Conservation (phyloP, 192 early-diverging fungal genomes). For the Dimargaris xerosporica region DNA sequence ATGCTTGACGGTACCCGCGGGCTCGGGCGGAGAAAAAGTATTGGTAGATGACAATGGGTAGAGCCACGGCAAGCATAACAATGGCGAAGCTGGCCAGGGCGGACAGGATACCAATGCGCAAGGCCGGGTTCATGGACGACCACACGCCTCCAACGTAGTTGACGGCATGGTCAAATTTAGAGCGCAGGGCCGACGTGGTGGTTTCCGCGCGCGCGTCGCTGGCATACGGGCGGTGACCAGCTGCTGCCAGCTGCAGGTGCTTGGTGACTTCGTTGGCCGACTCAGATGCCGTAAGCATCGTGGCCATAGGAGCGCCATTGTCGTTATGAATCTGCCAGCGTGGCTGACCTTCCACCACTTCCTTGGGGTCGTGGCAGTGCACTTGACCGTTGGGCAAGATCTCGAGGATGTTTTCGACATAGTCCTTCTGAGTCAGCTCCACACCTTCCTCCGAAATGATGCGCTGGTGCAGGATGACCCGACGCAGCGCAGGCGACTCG, state of each 20-base stretch:
- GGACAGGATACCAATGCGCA: neutral
- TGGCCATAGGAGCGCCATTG: neutral
- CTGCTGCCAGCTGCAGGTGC: no score
- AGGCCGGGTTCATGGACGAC: neutral
- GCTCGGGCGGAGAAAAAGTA: neutral
- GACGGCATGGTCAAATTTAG: neutral
- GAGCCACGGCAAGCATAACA: neutral
- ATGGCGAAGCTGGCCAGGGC: constrained; percentile 1
- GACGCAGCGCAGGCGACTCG: neutral
- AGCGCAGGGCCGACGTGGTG: neutral
- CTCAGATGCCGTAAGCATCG: no score
- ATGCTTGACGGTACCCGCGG: no score
- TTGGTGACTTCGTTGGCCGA: no score
- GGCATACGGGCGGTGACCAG: neutral
- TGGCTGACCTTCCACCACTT: neutral
- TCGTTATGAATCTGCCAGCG: neutral
- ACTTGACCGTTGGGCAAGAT: neutral
- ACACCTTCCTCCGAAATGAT: neutral
- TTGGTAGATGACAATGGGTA: neutral
- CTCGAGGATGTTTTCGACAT: constrained; percentile 1
- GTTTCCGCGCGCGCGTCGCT: neutral
- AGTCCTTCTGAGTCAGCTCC: neutral
- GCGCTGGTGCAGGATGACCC: neutral
- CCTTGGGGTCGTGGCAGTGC: neutral
- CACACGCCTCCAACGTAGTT: neutral